Evolutionary conservation across 768 basidiomycete species (phyloP).

Genomic region (Symmetrospora coprosmae): DNA sequence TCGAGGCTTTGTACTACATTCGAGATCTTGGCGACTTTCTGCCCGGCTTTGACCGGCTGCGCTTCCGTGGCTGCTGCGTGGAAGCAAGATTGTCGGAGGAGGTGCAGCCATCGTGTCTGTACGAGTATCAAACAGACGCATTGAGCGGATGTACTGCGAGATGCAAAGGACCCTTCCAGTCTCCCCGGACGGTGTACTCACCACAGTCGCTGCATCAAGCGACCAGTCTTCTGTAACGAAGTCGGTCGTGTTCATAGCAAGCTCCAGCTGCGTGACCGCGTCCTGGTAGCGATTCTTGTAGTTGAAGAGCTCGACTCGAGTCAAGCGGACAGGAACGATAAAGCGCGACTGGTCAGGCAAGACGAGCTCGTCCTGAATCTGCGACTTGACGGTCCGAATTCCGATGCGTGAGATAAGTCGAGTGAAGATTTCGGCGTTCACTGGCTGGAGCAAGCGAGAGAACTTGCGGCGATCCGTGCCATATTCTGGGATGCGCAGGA

Average conservation of each 20-base stretch:
- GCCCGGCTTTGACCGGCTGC: not conserved
- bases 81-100: slow-evolving; percentile 24
- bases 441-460: not conserved
- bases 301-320: slow-evolving; percentile 33
- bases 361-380: slow-evolving; percentile 33
- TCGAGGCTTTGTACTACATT: slow-evolving; percentile 25
- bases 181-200: no score
- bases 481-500: not conserved
- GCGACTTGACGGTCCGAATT: slow-evolving; percentile 37
- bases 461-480: not conserved
- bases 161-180: no score
- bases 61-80: slow-evolving; percentile 24
- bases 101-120: slow-evolving; percentile 26
- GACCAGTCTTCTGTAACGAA: not conserved
- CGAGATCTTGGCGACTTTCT: slow-evolving; percentile 4
- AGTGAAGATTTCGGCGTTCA: not conserved
- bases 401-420: slow-evolving; percentile 35
- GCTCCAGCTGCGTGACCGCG: not conserved
- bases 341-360: slow-evolving; percentile 36
- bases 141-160: no score
- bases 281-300: slow-evolving; percentile 23
- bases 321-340: slow-evolving; percentile 37
- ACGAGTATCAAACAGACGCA: no score
- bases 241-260: not conserved
- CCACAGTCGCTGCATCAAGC: not conserved